These are phyloP conservation scores for Achaetomiella virescens DNA, from an alignment of 495 filamentous ascomycete species.

Conservation along the genomic window DNA sequence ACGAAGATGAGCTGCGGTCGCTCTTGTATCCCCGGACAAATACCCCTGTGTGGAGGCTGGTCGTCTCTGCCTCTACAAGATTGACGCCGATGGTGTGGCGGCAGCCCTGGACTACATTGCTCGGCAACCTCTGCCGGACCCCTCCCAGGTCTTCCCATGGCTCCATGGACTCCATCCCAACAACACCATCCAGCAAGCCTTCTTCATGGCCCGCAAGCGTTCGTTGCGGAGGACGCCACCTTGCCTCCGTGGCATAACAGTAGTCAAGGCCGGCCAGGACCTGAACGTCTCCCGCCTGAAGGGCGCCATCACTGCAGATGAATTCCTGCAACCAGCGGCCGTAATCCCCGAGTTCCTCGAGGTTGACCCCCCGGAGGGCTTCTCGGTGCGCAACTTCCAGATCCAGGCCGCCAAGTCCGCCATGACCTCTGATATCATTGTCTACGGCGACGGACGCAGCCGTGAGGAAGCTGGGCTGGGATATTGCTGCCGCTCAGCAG, in stretches of 20 bases:
- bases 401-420: slow-evolving; percentile 90
- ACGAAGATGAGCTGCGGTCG: slow-evolving; percentile 50
- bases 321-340: slow-evolving; percentile 53
- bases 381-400: slow-evolving; percentile 87
- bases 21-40: slow-evolving; percentile 68
- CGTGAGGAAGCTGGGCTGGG: slow-evolving; percentile 60
- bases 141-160: slow-evolving; percentile 89
- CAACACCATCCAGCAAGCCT: slow-evolving; percentile 81
- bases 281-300: slow-evolving; percentile 69
- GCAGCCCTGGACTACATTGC: slow-evolving; percentile 68
- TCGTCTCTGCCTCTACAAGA: slow-evolving; percentile 60
- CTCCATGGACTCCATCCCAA: slow-evolving; percentile 87
- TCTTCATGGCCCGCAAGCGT: slow-evolving; percentile 75
- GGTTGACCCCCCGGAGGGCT: slow-evolving; percentile 77
- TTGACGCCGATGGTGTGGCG: slow-evolving; percentile 61
- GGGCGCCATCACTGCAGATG: slow-evolving; percentile 73
- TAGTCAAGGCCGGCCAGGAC: slow-evolving; percentile 86
- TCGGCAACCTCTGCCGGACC: slow-evolving; percentile 73
- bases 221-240: slow-evolving; percentile 64
- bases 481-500: slow-evolving; percentile 68
- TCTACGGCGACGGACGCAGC: slow-evolving; percentile 72
- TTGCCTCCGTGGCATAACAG: slow-evolving; percentile 72
- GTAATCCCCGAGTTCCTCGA: slow-evolving; percentile 56
- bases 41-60: slow-evolving; percentile 50
- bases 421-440: slow-evolving; percentile 80